Base-by-base conservation (phyloP, 2,329 filamentous ascomycete genomes). In the Aureobasidium sp. region DNA sequence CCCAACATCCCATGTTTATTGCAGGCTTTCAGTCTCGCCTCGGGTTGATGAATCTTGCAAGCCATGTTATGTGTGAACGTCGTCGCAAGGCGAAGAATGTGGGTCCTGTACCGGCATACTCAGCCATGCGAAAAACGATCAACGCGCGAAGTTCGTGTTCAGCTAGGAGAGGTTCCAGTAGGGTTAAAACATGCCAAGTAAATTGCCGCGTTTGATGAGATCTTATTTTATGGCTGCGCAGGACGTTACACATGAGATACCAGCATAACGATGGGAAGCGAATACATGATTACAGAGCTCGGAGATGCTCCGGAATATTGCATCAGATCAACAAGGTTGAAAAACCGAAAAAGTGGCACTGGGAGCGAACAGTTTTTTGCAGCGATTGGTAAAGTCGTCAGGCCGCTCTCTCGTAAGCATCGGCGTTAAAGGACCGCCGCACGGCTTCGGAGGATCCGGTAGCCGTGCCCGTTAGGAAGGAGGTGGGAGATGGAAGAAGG, bases 61-160 rank as follows among this genome's bases (percentile, higher is more conserved):
- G 52, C 20, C 50, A 39, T 39, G 47, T 50, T 50, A 20, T 50
- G 47, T 51, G 29, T 37, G 50, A 36, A 39, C 12, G 32, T 51
- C 50, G n/a, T 39, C 24, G 13, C 27, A 48, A n/a, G 20, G 34
- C 50, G 26, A 55, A 55, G 51, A 55, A 55, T 55, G 51, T 52
- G 50, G 50, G 34, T 39, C 50, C 6, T 17, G 27, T 39, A 52
- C 37, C 32, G 37, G 51, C 36, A 55, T 29, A 52, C 15, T 36
- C 51, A 55, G 51, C 51, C 51, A 41, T 43, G 46, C 50, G 6
- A 32, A 27, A 39, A 52, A 39, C 34, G 50, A 52, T 52, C 50
- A 39, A 55, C 51, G 51, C 51, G 51, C 36, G 10, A 55, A 26
- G 37, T 55, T 55, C 51, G 51, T 55, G 51, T 55, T 43, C 36